Base-by-base conservation (phyloP, 768 basidiomycete species). In the Boletus eberwhitei region DNA sequence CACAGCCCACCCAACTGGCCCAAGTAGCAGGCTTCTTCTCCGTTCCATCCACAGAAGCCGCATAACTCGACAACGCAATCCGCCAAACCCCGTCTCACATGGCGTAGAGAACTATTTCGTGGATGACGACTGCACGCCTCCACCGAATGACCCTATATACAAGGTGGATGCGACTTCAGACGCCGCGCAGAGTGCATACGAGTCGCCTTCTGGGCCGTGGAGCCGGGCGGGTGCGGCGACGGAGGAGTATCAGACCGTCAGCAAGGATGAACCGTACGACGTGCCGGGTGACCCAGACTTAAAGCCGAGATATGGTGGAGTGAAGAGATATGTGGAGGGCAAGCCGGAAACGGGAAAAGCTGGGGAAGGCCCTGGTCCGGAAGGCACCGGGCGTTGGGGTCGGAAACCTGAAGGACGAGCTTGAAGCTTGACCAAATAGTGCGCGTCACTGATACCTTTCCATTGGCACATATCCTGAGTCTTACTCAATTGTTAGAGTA, bases 201-300 rank as follows among this genome's bases (percentile, higher is more conserved):
- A 83, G 52, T 70, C 77, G 3, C 77, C 79, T 8, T 75, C 79
- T 4, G 76, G 77, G 0, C 65, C 69, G 8, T 81, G 72, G 72
- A 81, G 75, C 52, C 64, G 69, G 52, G 73, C 74, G 32, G 74
- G 73, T 13, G 74, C 72, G 44, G 55, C 50, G 42, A 74, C 74
- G 43, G 59, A 65, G 40, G 69, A 72, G 47, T 66, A 70, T 50
- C 54, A 39, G 13, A 66, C 58, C 9, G 55, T 66, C 22, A 69
- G 59, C 53, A 48, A 57, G 29, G 62, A 67, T 16, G 47, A 62
- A 37, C 71, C 67, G 17, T 68, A 70, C 47, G 54, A 62, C 2
- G 62, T 64, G 3, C 57, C 62, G 11, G 22, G 19, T 4, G 29
- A 11, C 2, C 8, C 36, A 17, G 53, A 60, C 8, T 31, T 19